Evolutionary conservation across 1,139 yeast species (phyloP).

Genomic region (Lodderomyces parapsilosis): DNA sequence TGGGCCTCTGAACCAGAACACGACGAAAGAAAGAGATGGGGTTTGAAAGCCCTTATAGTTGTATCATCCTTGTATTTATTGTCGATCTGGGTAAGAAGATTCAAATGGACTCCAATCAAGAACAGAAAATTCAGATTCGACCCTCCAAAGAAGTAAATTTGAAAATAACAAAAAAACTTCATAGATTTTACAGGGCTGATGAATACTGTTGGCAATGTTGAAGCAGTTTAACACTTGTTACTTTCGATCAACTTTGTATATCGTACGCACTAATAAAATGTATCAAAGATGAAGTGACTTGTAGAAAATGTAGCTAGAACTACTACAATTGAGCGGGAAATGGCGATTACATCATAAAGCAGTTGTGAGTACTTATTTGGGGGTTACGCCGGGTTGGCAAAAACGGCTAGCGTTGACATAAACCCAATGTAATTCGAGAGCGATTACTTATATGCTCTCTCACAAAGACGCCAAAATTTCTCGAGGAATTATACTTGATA

Average conservation of each 20-base stretch:
- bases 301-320: too few relatives aligned
- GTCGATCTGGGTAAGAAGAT: constrained; percentile 91
- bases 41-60: constrained; percentile 87
- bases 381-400: too few relatives aligned
- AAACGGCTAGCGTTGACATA: too few relatives aligned
- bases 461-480: too few relatives aligned
- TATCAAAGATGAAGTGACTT: not conserved
- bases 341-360: too few relatives aligned
- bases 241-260: not conserved
- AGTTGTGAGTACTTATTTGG: too few relatives aligned
- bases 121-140: constrained; percentile 91
- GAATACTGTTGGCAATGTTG: not conserved
- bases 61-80: constrained; percentile 77
- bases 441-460: too few relatives aligned
- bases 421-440: too few relatives aligned
- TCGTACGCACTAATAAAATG: constrained; percentile 2
- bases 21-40: constrained; percentile 96
- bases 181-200: not conserved
- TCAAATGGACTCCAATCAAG: constrained; percentile 97
- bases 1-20: constrained; percentile 99
- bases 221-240: not conserved
- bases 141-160: constrained; percentile 52
- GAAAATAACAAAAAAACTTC: not conserved
- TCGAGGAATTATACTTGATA: too few relatives aligned
- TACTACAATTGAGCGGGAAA: too few relatives aligned